Base-by-base conservation (phyloP, 371 early-diverging fungal genomes). In the Apophysomyces trapeziformis region DNA sequence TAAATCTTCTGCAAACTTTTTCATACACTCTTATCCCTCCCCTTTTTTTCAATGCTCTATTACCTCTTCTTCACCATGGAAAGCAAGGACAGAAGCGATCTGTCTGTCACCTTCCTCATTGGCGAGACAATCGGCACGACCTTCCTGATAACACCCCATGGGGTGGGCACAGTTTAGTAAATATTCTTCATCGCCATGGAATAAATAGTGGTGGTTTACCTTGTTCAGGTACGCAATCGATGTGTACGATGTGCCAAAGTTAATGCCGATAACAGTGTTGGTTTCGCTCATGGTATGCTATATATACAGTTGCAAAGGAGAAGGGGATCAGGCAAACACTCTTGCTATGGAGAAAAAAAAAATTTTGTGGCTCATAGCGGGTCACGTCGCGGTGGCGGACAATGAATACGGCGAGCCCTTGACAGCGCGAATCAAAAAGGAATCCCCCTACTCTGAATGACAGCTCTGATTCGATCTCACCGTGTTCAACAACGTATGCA, bases 51-150 rank as follows among this genome's bases (percentile, higher is more conserved):
- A 0, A 2, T 26, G 32, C 32, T 26, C 32, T 26, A 26, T 64
- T 70, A 89, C 92, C 80, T 92, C 93, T 74, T 96, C 97, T 61
- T 91, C 90, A 58, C 90, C 92, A n/a, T 92, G 89, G 87, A 94
- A 95, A 69, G 96, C 95, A 62, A 97, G 91, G 75, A 89, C 92
- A 58, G 94, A 89, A 58, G 98, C 95, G 70, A 96, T 96, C 80
- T 93, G 91, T 73, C 97, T 87, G 78, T 96, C 96, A 82, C 98
- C 98, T 76, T 98, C 98, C 76, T 94, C 96, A 85, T 98, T 97
- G 71, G 98, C 97, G 74, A 98, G 95, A 75, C 94, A 90, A 71
- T 96, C 95, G 65, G 90, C 88, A 70, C 89, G 87, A 68, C 91
- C 92, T 72, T 93, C 93, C 86, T 92, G 82, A 80, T 69, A 82